Base-by-base conservation (phyloP, 78 protist species). In the Diacronema lutheri region DNA sequence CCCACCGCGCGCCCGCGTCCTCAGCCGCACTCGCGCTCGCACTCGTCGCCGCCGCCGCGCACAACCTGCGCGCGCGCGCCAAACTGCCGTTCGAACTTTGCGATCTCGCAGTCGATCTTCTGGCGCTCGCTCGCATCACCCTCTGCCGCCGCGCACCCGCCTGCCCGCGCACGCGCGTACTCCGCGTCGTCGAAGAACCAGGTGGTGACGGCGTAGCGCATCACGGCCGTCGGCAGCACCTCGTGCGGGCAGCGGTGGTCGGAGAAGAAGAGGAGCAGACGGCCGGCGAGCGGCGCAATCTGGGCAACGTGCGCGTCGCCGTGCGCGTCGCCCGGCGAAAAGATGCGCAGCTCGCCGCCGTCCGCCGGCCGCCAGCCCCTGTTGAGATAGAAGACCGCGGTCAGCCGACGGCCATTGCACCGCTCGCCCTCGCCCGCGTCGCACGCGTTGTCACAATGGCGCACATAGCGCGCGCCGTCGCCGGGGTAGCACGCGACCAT, bases 401-500 rank as follows among this genome's bases (percentile, higher is more conserved):
- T 72, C 35, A 72, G 78, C 66, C 66, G 66, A 13, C 66, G 66
- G 66, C 66, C 66, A 11, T 61, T 61, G 66, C 66, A 61, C 21
- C 66, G 29, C 66, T 61, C 66, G 78, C 46, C 78, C 31, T 13
- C 31, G 29, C 78, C 78, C 7, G 46, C 2, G 78, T 72, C 78
- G 78, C 56, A 44, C 35, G 78, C 12, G 44, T 72, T 72, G 78
- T 72, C 78, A 46, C 78, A 72, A n/a, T 72, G 78, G 38, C n/a
- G 23, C 16, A 72, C 21, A 46, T 72, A 72, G 46, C 46, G 78
- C 23, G 78, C 78, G 50, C 78, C 78, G 78, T 3, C 44, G 31
- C 78, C 78, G 31, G 78, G 78, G n/a, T 72, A 72, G 78, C 78
- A 72, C 20, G 78, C 11, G 78, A 72, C 14, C 78, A 72, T 72